These are phyloP conservation scores for Xylaria grammica DNA, from an alignment of 495 filamentous ascomycete species.

Conservation along the genomic window DNA sequence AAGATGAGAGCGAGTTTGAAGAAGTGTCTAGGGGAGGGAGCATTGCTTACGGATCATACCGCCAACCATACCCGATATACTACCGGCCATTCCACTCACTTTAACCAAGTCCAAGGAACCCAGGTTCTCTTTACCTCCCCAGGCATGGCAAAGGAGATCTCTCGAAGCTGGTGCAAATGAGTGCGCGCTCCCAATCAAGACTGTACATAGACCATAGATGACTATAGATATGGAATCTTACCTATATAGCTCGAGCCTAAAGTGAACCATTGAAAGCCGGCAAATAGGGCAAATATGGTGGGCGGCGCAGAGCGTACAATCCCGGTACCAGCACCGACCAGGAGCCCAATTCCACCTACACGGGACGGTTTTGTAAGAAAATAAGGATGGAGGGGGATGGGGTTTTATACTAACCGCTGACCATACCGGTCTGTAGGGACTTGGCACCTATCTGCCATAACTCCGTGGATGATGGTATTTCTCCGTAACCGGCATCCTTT, in stretches of 20 bases:
- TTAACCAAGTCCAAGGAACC: constrained; percentile 59
- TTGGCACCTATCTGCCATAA: constrained; percentile 25
- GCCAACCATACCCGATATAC: constrained; percentile 69
- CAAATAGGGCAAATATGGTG: constrained; percentile 71
- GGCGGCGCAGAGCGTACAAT: constrained; percentile 68
- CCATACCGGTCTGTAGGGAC: constrained; percentile 32
- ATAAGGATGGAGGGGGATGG: not conserved
- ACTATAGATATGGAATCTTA: constrained; percentile 45
- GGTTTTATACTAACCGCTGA: constrained; percentile 8
- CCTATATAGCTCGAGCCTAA: constrained; percentile 80
- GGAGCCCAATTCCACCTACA: constrained; percentile 70
- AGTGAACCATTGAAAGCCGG: constrained; percentile 78
- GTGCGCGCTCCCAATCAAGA: not conserved
- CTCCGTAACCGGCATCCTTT: not conserved
- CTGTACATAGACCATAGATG: no score
- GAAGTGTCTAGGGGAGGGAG: not conserved
- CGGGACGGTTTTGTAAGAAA: constrained; percentile 1
- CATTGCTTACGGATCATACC: constrained; percentile 65
- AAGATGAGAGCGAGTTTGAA: constrained; percentile 26
- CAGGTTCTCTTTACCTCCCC: constrained; percentile 53
- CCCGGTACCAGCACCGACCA: constrained; percentile 71
- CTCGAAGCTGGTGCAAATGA: constrained; percentile 44
- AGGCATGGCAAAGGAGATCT: constrained; percentile 36
- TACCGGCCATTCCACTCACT: constrained; percentile 72
- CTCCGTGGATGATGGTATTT: constrained; percentile 19